Evolutionary conservation across 345 rosid species (phyloP).

Genomic region (Populus davidiana): DNA sequence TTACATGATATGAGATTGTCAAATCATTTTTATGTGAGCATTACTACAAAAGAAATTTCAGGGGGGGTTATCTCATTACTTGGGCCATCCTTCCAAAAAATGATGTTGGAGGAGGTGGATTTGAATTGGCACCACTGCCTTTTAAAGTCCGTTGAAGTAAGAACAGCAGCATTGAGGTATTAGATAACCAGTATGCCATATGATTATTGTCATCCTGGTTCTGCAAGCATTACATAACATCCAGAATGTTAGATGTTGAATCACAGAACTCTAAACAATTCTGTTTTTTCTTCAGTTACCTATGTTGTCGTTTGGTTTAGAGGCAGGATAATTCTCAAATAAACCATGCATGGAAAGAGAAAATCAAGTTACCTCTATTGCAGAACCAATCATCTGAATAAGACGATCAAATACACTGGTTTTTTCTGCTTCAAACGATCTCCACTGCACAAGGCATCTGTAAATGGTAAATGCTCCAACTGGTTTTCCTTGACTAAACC

Average conservation of each 20-base stretch:
- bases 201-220: slow-evolving; percentile 76
- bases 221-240: slow-evolving; percentile 36
- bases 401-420: slow-evolving; percentile 95
- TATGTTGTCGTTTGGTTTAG: background rate
- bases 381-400: slow-evolving; percentile 93
- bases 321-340: background rate
- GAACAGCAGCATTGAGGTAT: slow-evolving; percentile 50
- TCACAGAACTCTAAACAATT: background rate
- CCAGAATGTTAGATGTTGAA: slow-evolving; percentile 6
- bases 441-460: slow-evolving; percentile 95
- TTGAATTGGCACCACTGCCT: slow-evolving; percentile 46
- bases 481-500: slow-evolving; percentile 79
- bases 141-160: slow-evolving; percentile 22
- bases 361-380: slow-evolving; percentile 68
- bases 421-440: slow-evolving; percentile 91
- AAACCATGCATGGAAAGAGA: background rate
- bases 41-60: background rate
- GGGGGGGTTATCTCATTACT: slow-evolving; percentile 4
- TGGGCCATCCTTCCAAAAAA: slow-evolving; percentile 84
- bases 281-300: background rate
- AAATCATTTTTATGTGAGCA: background rate
- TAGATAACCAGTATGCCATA: slow-evolving; percentile 96
- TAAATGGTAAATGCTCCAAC: slow-evolving; percentile 94
- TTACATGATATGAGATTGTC: background rate
- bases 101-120: slow-evolving; percentile 76